Percentiles rank a stretch among this genome's conserved stretches.
Evolutionary conservation across 345 rosid genomes (phyloP).

Genomic region (Noccaea caerulescens): DNA sequence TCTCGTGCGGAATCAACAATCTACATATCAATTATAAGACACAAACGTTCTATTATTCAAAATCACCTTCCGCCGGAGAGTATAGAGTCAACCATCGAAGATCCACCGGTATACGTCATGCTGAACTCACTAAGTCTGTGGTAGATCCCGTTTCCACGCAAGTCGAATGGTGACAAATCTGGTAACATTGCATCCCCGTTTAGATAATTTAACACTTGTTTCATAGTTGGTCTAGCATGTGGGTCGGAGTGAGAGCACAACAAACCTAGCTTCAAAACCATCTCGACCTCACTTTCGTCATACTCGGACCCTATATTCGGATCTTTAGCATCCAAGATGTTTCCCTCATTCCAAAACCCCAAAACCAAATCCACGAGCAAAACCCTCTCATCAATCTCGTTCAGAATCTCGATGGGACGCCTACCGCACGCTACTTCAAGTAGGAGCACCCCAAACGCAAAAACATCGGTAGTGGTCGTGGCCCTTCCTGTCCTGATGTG

Average conservation of each 20-base stretch:
- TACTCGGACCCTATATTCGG: constrained; percentile 31
- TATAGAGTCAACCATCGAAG: constrained; percentile 49
- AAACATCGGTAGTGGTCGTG: constrained; percentile 66
- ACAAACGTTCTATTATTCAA: neutral
- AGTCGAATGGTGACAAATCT: constrained; percentile 34
- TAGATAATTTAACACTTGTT: constrained; percentile 62
- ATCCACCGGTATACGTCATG: constrained; percentile 12
- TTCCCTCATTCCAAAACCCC: constrained; percentile 51
- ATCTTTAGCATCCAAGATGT: constrained; percentile 58
- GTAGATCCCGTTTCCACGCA: constrained; percentile 32
- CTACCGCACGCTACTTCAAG: constrained; percentile 78
- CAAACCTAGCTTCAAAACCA: constrained; percentile 67
- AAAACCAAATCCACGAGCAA: constrained; percentile 72
- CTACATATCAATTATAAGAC: neutral
- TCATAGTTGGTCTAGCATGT: constrained; percentile 58
- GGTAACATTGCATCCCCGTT: constrained; percentile 53
- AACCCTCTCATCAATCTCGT: neutral
- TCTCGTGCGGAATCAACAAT: neutral
- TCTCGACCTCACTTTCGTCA: constrained; percentile 52
- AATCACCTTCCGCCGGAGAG: constrained; percentile 60
- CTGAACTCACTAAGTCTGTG: constrained; percentile 45
- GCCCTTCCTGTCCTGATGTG: constrained; percentile 69
- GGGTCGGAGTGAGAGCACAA: constrained; percentile 61
- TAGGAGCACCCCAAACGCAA: constrained; percentile 78
- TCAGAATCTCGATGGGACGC: constrained; percentile 50